Percentiles rank a stretch among this genome's conserved stretches.
Evolutionary conservation across 2,329 filamentous ascomycete genomes (phyloP).

Genomic region (Phyllosticta citriasiana): DNA sequence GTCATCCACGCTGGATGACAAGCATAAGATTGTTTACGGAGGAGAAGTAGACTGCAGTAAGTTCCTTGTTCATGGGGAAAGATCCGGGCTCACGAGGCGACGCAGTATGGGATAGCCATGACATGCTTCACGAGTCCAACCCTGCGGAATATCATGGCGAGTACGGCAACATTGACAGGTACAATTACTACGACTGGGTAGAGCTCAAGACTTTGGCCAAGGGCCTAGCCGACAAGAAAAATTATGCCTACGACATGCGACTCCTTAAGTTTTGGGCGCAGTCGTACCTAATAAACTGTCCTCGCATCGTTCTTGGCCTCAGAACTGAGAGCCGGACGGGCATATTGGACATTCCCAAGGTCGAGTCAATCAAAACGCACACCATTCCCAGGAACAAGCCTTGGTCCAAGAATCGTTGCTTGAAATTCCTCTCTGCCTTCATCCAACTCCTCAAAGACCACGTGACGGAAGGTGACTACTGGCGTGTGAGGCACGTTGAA

Average conservation of each 20-base stretch:
- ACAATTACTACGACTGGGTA: constrained; percentile 71
- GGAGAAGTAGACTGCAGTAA: constrained; percentile 87
- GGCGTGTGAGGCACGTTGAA: neutral
- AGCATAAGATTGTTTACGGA: constrained; percentile 78
- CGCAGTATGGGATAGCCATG: constrained; percentile 60
- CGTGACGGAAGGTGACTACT: neutral
- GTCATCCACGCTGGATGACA: constrained; percentile 17
- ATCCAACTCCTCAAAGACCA: neutral
- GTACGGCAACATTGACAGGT: constrained; percentile 51
- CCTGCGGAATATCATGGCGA: neutral
- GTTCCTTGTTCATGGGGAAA: constrained; percentile 14
- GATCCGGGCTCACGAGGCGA: neutral
- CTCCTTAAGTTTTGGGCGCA: constrained; percentile 95
- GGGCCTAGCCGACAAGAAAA: constrained; percentile 51
- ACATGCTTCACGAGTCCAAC: neutral
- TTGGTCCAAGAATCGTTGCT: neutral
- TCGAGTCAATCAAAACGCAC: constrained; percentile 73
- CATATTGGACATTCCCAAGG: constrained; percentile 46
- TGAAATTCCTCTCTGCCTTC: neutral
- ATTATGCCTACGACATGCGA: constrained; percentile 74
- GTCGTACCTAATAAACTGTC: constrained; percentile 86
- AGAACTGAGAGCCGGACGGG: constrained; percentile 54
- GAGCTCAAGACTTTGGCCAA: constrained; percentile 68
- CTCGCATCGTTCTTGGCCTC: constrained; percentile 85
- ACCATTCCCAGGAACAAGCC: constrained; percentile 57